phyloP scores from a whole-genome alignment of 106 monocot genomes.

The Allium fistulosum region DNA sequence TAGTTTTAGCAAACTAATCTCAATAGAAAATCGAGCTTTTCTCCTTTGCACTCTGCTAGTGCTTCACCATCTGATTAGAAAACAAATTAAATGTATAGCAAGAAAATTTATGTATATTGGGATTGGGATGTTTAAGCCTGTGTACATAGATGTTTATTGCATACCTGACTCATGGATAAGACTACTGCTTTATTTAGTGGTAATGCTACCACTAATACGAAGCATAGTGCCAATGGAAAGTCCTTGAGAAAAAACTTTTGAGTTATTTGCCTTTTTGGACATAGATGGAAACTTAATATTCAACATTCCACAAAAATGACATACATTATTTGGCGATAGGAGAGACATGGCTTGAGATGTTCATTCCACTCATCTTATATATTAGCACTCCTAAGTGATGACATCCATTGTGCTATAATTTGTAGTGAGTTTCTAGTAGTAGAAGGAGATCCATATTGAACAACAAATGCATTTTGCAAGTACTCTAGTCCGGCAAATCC shows the following conservation, averaged over 20 bases:
- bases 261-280: not conserved
- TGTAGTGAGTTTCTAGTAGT: constrained; percentile 37
- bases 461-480: constrained; percentile 72
- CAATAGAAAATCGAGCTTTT: constrained; percentile 54
- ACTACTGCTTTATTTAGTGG: not conserved
- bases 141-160: not conserved
- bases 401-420: constrained; percentile 57
- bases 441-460: constrained; percentile 58
- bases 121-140: too few relatives aligned
- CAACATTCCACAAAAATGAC: not conserved
- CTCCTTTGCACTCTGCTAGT: constrained; percentile 60
- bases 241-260: constrained; percentile 29
- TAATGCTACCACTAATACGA: constrained; percentile 61
- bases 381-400: constrained; percentile 18
- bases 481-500: constrained; percentile 82
- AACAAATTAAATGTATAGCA: not conserved
- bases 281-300: not conserved
- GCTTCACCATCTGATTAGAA: constrained; percentile 8
- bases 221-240: constrained; percentile 42
- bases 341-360: constrained; percentile 34
- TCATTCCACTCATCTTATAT: constrained; percentile 57
- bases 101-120: not conserved
- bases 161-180: not conserved
- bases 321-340: constrained; percentile 36
- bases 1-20: constrained; percentile 72